phyloP scores from a whole-genome alignment of 2,329 filamentous ascomycete species.

The Apiospora arundinis region DNA sequence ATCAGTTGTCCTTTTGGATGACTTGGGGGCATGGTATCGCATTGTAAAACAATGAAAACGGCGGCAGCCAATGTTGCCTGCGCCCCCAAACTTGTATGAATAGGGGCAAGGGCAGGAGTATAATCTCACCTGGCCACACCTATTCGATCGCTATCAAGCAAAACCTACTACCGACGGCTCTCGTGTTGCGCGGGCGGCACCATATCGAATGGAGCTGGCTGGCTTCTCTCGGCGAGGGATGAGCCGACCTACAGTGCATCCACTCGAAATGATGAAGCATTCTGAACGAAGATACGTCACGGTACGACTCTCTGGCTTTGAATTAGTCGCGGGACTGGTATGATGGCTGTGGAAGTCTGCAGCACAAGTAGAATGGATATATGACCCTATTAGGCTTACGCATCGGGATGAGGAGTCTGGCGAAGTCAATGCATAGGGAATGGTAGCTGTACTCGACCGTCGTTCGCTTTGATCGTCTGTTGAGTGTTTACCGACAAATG shows the following conservation, averaged over 20 bases:
- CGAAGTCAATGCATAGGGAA: constrained; percentile 12
- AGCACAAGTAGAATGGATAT: constrained; percentile 17
- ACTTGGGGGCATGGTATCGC: not conserved
- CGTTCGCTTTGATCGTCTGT: not conserved
- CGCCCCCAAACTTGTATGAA: not conserved
- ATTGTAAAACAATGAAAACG: constrained; percentile 10
- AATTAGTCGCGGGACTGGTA: constrained; percentile 6
- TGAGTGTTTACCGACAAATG: constrained; percentile 4
- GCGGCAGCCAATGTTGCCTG: not conserved
- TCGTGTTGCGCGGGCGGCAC: not conserved
- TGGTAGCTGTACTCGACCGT: constrained; percentile 12
- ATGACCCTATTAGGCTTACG: constrained; percentile 1
- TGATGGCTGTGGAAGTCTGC: constrained; percentile 1
- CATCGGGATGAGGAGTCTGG: constrained; percentile 10
- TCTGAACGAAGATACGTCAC: not conserved
- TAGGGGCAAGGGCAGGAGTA: not conserved
- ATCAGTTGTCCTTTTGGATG: not conserved
- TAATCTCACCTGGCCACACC: constrained; percentile 1
- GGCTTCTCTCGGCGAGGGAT: not conserved
- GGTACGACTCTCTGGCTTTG: constrained; percentile 8
- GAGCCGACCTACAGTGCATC: not conserved
- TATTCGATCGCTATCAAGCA: not conserved
- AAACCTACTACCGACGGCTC: not conserved
- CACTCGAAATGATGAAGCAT: not conserved
- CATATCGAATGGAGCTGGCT: constrained; percentile 2